Base-by-base conservation (phyloP, 192 early-diverging fungal genomes). In the Phlyctochytrium planicorne region DNA sequence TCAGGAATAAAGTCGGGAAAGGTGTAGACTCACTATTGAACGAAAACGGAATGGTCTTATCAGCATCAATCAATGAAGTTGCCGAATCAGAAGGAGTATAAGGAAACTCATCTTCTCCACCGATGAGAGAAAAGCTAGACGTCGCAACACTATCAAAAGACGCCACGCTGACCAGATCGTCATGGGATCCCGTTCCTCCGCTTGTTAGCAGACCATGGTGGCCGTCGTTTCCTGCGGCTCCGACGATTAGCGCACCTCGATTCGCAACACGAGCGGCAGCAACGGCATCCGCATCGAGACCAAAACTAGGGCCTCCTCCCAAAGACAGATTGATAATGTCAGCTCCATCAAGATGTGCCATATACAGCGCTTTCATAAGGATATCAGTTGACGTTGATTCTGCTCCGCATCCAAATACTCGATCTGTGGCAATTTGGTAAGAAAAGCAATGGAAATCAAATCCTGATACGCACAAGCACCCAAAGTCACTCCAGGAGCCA, bases 301-400 rank as follows among this genome's bases (percentile, higher is more conserved):
- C 87, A 27, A 78, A 80, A 66, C 75, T 76, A 14, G 82, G 76
- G 3, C 83, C 89, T 27, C 69, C 69, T 52, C 93, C 95, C 60
- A 95, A 72, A 56, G 89, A 91, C 66, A 95, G 80, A 78, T 90
- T 94, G 72, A 97, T 90, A 35, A 97, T 70, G 66, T 97, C 85
- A 74, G 90, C 84, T 0, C 85, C 78, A 59, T 92, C 91, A 1
- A 67, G 66, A 50, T 82, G 77, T 2, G 94, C 95, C 3, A 71
- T 69, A 68, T 88, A 78, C 70, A 97, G 70, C 14, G 89, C 95
- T 59, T 87, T 82, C 57, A 91, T 86, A 34, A 96, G 85, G 52
- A 94, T 68, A 57, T 93, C 92, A 30, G 80, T 78, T 56, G 87
- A 87, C 63, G 78, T 79, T 56, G 33, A 35, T 1, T 67, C 78